Conservation (phyloP, 2,329 filamentous ascomycete genomes). For the Coniochaeta prunicola region DNA sequence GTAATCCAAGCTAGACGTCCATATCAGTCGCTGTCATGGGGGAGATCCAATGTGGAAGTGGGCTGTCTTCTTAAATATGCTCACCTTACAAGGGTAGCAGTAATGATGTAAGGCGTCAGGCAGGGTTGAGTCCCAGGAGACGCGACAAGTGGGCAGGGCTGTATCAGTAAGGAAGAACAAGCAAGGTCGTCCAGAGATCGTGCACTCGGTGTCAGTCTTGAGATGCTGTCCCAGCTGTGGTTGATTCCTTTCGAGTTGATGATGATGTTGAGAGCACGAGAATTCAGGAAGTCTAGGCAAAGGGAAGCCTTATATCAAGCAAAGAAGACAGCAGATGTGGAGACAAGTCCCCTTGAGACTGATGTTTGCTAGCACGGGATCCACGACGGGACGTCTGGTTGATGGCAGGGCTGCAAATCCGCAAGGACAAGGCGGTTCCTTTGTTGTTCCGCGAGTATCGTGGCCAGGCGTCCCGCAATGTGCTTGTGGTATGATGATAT, state of each 20-base stretch:
- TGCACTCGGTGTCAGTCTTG: neutral
- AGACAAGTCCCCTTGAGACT: neutral
- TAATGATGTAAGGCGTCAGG: neutral
- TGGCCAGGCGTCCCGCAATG: neutral
- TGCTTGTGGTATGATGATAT: neutral
- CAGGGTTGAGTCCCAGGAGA: neutral
- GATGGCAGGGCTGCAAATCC: conserved; percentile 11
- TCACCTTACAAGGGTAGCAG: neutral
- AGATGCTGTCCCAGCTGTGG: neutral
- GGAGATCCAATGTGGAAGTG: neutral
- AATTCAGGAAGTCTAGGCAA: neutral
- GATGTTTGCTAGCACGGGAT: conserved; percentile 16
- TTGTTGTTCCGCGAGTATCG: neutral
- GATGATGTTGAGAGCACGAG: neutral
- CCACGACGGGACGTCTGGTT: conserved; percentile 13
- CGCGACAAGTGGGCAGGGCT: neutral
- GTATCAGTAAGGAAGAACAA: neutral
- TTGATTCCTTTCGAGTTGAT: neutral
- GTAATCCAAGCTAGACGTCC: neutral
- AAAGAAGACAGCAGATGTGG: neutral
- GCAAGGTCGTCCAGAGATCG: neutral
- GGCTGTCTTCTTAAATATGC: neutral
- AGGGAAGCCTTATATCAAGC: neutral
- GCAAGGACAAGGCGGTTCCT: conserved; percentile 8
- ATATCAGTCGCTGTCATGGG: neutral